phyloP scores from a whole-genome alignment of 2,329 filamentous ascomycete species.

The Alternaria gansuensis region DNA sequence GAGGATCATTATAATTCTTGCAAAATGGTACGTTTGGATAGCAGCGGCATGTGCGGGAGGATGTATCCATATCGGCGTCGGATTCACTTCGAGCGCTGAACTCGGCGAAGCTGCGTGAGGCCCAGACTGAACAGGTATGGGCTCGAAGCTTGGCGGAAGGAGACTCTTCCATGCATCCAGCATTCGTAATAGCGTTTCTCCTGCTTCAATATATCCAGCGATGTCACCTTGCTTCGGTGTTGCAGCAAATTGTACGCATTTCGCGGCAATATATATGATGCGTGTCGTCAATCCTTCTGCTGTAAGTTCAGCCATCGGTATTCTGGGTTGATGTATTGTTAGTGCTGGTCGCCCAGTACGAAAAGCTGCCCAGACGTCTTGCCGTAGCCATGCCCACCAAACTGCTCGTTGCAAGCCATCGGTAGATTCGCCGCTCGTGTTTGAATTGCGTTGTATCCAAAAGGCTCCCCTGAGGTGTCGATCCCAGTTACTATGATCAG shows the following conservation, averaged over 20 bases:
- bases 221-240: constrained; percentile 56
- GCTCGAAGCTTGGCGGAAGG: constrained; percentile 56
- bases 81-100: constrained; percentile 7
- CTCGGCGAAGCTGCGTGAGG: constrained; percentile 18
- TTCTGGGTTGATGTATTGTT: constrained; percentile 66
- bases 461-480: constrained; percentile 70
- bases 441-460: constrained; percentile 69
- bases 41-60: constrained; percentile 53
- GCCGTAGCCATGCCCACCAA: constrained; percentile 72
- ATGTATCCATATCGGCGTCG: constrained; percentile 42
- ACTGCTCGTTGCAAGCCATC: constrained; percentile 65
- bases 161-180: constrained; percentile 61
- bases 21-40: constrained; percentile 63
- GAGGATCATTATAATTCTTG: constrained; percentile 62
- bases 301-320: constrained; percentile 58
- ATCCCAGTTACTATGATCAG: constrained; percentile 63
- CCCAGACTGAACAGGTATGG: constrained; percentile 46
- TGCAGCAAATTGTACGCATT: constrained; percentile 66
- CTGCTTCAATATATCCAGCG: constrained; percentile 53
- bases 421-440: constrained; percentile 65
- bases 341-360: constrained; percentile 64
- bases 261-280: constrained; percentile 64
- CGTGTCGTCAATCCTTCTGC: constrained; percentile 63
- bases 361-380: constrained; percentile 72
- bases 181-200: constrained; percentile 58